Evolutionary conservation across 2,329 filamentous ascomycete genomes (phyloP), one percentile per base, ranked within the genome.

Genomic region (Xylaria multiplex): DNA sequence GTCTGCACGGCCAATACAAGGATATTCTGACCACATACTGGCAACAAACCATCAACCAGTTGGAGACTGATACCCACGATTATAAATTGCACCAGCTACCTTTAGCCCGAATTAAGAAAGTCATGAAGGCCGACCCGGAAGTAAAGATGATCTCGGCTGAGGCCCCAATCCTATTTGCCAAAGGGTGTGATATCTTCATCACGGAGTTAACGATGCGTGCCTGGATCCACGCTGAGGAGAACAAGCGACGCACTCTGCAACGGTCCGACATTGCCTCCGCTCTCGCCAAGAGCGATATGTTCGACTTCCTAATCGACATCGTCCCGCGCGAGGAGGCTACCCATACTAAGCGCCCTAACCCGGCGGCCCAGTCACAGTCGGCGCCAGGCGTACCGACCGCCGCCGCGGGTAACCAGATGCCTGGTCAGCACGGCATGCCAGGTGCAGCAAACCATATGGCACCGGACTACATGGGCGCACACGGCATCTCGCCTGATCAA

Each of bases 101-200:
- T 1, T 86, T 99, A 46, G 96, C 96, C n/a, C 91, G 96, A 61
- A 99, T 99, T 83, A 99, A 99, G 85, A 99, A 99, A 80, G 96
- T 99, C 71, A 99, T 99, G 96, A 99, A 99, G 82, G 96, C 96
- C 0, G 96, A 99, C 73, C 96, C 96, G 0, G 96, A 99, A 75
- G 96, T 99, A 54, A 99, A 99, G 84, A 99, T 99, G 96, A 99
- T 99, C 69, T 98, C 94, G 3, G 96, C 96, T 8, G 96, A 99
- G 81, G 96, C 96, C 1, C 96, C 96, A 1, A 99, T 99, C 73
- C 85, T 99, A 14, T 99, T 99, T 76, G 96, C 96, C 58, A 99
- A 99, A 81, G 96, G 95, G 43, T 98, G 96, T 80, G 96, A 99
- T 77, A 97, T 98, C 77, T 99, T 99, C 82, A 99, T 99, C 77